Percentiles rank a stretch among this genome's conserved stretches.
phyloP scores from a whole-genome alignment of 2,329 filamentous ascomycete species.

The Alternaria atra region DNA sequence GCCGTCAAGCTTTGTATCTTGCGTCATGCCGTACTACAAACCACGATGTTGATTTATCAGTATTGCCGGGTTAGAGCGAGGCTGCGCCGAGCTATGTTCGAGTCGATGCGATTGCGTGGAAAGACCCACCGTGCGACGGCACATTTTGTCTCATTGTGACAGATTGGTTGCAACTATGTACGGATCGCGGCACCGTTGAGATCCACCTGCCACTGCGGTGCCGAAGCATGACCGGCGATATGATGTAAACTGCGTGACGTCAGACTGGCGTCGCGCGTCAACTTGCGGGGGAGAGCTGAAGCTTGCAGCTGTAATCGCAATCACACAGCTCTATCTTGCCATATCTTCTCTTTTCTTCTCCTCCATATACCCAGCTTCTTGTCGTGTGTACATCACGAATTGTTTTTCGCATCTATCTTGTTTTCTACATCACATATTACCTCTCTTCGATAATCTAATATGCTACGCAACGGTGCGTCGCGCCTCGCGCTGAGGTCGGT shows the following conservation, averaged over 20 bases:
- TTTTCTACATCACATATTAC: neutral
- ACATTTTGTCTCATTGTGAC: constrained; percentile 4
- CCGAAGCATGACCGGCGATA: constrained; percentile 16
- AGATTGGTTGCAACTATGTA: neutral
- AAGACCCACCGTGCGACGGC: neutral
- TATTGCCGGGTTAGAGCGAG: neutral
- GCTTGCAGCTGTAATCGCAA: constrained; percentile 8
- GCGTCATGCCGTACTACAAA: neutral
- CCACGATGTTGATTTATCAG: neutral
- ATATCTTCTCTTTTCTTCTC: neutral
- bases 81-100: neutral
- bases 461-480: constrained; percentile 57
- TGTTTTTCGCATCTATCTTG: neutral
- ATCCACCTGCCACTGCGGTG: constrained; percentile 8
- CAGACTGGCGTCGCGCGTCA: constrained; percentile 18
- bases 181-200: constrained; percentile 12
- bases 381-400: neutral
- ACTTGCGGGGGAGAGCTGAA: constrained; percentile 11
- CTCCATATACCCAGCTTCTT: constrained; percentile 16
- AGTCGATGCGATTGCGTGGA: neutral
- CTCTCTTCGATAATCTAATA: constrained; percentile 24
- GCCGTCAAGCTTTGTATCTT: neutral
- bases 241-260: constrained; percentile 17
- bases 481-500: constrained; percentile 53
- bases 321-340: neutral